Evolutionary conservation across 306 rosid species (phyloP), one percentile per base, ranked within the genome.

Genomic region (Sechiopsis laciniata): DNA sequence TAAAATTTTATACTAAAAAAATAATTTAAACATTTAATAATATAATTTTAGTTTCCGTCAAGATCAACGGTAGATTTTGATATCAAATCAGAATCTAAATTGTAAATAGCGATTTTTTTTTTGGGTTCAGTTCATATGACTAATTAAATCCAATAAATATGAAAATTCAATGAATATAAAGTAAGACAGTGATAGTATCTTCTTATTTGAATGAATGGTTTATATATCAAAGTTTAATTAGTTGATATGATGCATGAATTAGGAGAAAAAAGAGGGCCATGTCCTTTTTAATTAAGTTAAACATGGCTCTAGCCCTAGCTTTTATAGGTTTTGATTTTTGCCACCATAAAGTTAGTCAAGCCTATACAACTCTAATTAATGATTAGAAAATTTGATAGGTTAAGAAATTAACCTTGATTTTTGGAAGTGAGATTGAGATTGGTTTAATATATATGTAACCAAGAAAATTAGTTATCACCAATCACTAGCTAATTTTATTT

Each of bases 381-480:
- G 57, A 79, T 78, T 77, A 65, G 13, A 50, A 82, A 64, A 54
- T 24, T 70, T 24, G 37, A 62, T 72, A 71, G 79, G 78, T 80
- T 78, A 35, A 65, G 81, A 83, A 5, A 48, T 48, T 77, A 84
- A 83, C 96, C 90, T 83, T 88, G 82, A 86, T 88, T 89, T 89
- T 85, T 85, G 92, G 88, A 63, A 74, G 86, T 82, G 76, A 74
- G 80, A 77, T 56, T 56, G 8, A 56, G 21, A 42, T 42, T 46
- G 5, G 52, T 56, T 72, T 7, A 21, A 42, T 8, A 81, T 80
- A 68, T 74, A 16, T 2, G 6, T 8, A 7, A 42, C 48, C 48
- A 42, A 42, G 48, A 42, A 42, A 42, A 42, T 42, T 42, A 9
- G 48, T 42, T 40, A 40, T 37, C 8, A 6, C 8, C 7, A 40